Evolutionary conservation across 768 basidiomycete species (phyloP).

Genomic region (Lentinula aciculospora): DNA sequence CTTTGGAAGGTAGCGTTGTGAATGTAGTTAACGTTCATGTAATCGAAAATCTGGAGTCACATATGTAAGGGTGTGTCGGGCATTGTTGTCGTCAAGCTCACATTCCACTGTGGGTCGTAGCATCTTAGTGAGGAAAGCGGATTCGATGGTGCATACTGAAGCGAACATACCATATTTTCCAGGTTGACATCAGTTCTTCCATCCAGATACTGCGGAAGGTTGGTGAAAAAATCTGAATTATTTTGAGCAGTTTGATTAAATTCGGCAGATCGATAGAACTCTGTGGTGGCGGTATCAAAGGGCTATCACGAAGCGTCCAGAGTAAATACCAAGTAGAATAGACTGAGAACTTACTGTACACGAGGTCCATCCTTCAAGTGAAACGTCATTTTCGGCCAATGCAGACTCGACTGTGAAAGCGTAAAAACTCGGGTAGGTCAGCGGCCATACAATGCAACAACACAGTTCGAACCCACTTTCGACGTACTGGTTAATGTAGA

Average conservation of each 20-base stretch:
- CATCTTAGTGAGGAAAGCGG: slow-evolving; percentile 1
- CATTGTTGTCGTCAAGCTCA: slow-evolving; percentile 13
- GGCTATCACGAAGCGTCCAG: slow-evolving; percentile 25
- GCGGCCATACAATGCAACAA: too few relatives aligned
- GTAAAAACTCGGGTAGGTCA: too few relatives aligned
- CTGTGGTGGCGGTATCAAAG: slow-evolving; percentile 38
- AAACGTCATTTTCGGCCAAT: slow-evolving; percentile 53
- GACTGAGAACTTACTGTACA: slow-evolving; percentile 40
- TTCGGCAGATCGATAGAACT: slow-evolving; percentile 48
- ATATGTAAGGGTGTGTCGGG: not conserved
- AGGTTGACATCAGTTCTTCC: slow-evolving; percentile 42
- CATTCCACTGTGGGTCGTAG: slow-evolving; percentile 28
- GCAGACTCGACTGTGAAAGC: slow-evolving; percentile 49
- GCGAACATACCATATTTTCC: slow-evolving; percentile 49
- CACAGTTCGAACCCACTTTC: slow-evolving; percentile 34
- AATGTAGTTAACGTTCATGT: slow-evolving; percentile 66
- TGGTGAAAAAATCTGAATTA: slow-evolving; percentile 40
- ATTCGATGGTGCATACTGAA: not conserved
- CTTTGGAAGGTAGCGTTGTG: slow-evolving; percentile 54
- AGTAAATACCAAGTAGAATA: not conserved
- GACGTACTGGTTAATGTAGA: slow-evolving; percentile 21
- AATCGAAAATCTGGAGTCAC: slow-evolving; percentile 53
- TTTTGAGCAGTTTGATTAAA: slow-evolving; percentile 43
- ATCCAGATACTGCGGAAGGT: slow-evolving; percentile 47
- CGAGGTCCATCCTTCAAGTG: slow-evolving; percentile 60